phyloP scores from a whole-genome alignment of 2,329 filamentous ascomycete genomes.

The Laburnicola sp. region DNA sequence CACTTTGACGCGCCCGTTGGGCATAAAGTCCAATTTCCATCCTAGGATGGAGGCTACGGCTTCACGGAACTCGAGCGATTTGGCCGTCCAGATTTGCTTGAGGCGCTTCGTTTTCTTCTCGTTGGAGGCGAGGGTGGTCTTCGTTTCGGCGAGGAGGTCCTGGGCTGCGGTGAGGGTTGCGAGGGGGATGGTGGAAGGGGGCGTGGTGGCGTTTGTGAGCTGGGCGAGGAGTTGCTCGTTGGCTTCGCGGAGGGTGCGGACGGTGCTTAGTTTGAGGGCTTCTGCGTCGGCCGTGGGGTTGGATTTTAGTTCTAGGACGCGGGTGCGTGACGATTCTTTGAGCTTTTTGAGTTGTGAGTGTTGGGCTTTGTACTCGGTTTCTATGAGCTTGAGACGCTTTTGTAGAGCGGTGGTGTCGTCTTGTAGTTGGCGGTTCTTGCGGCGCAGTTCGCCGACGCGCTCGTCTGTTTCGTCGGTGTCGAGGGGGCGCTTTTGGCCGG shows the following conservation, averaged over 20 bases:
- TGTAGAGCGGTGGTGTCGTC: slow-evolving; percentile 72
- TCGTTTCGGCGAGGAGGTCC: slow-evolving; percentile 68
- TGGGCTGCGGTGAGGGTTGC: slow-evolving; percentile 75
- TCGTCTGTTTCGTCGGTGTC: slow-evolving; percentile 63
- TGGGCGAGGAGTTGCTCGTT: slow-evolving; percentile 81
- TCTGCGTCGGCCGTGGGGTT: slow-evolving; percentile 89
- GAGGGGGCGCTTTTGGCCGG: slow-evolving; percentile 65
- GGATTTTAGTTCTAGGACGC: slow-evolving; percentile 82
- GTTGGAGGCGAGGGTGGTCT: slow-evolving; percentile 57
- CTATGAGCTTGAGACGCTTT: slow-evolving; percentile 69
- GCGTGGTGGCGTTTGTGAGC: slow-evolving; percentile 54
- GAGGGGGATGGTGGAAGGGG: slow-evolving; percentile 66
- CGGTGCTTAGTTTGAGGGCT: slow-evolving; percentile 78
- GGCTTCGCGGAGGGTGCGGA: slow-evolving; percentile 76
- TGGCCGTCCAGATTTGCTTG: slow-evolving; percentile 89
- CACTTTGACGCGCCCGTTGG: slow-evolving; percentile 94
- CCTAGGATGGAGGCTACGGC: slow-evolving; percentile 89
- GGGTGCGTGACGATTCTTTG: slow-evolving; percentile 71
- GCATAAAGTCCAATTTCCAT: slow-evolving; percentile 93
- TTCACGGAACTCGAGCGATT: slow-evolving; percentile 92
- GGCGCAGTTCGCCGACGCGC: slow-evolving; percentile 77
- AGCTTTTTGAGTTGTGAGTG: slow-evolving; percentile 71
- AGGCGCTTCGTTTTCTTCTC: slow-evolving; percentile 84
- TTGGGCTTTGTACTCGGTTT: slow-evolving; percentile 73
- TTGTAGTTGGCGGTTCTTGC: slow-evolving; percentile 85